Conservation (phyloP, 805 yeast genomes). For the Kodamaea fukazawae region DNA sequence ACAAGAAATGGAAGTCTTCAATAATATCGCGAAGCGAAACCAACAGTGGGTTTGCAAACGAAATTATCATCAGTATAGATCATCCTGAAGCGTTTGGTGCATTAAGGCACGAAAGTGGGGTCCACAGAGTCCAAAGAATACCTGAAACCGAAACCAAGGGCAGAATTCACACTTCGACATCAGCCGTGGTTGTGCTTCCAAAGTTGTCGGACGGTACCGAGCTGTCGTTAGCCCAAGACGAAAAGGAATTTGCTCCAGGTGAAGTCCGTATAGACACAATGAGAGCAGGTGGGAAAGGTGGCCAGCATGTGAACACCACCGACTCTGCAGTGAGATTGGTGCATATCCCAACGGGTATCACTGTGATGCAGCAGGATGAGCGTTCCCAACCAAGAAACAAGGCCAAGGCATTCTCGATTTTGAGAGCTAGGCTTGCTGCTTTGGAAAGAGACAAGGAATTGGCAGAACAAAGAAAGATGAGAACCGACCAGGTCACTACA, state of each 20-base stretch:
- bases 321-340: conserved; percentile 94
- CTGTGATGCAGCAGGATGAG: conserved; percentile 89
- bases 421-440: conserved; percentile 84
- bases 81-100: conserved; percentile 73
- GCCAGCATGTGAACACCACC: conserved; percentile 96
- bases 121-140: conserved; percentile 91
- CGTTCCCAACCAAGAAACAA: conserved; percentile 92
- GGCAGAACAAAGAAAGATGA: conserved; percentile 58
- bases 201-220: conserved; percentile 61
- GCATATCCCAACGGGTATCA: conserved; percentile 87
- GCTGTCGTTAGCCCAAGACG: conserved; percentile 46
- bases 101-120: conserved; percentile 86
- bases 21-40: conserved; percentile 56
- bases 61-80: conserved; percentile 64
- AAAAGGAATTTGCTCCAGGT: conserved; percentile 74
- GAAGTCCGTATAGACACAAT: conserved; percentile 94
- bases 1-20: conserved; percentile 64
- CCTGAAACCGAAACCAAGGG: conserved; percentile 95
- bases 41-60: conserved; percentile 68
- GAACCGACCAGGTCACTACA: conserved; percentile 82
- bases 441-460: conserved; percentile 63
- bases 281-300: conserved; percentile 97
- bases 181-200: conserved; percentile 93
- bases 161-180: conserved; percentile 91
- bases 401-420: conserved; percentile 83